Evolutionary conservation across 177 flowering plant species (phyloP), one percentile per base, ranked within the genome.

Genomic region (Vitis hybrid): DNA sequence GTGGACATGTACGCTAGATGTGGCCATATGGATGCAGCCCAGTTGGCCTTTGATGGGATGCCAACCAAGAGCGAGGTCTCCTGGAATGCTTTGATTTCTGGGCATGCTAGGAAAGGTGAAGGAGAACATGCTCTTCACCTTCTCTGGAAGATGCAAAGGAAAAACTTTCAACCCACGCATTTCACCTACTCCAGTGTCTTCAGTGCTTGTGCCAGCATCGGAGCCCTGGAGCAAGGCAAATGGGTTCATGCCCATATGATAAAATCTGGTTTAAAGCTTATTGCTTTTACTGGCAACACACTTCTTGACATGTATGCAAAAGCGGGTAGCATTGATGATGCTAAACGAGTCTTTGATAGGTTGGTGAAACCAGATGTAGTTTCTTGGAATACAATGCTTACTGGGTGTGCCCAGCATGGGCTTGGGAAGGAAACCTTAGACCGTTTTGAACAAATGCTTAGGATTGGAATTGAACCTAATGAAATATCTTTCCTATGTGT

Each of bases 31-130:
- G 70, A 74, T 52, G 91, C 83, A 55, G 92, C 90, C 7, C 75
- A 63, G 63, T 35, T 56, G 12, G 72, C 82, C 1, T 90, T 88
- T 76, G 80, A 78, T 69, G 74, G 69, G 59, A 62, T 88, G 74
- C 66, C 27, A 11, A 70, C 62, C 6, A 85, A 78, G 70, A 90
- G 85, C 71, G 92, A 84, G 68, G 94, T 88, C n/a, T 83, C 87
- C 58, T 90, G 90, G 90, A 90, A 88, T 82, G 90, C 92, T 68
- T 71, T 90, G 72, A 88, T 88, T 75, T 87, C 91, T 12, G 86
- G 85, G 21, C 73, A 84, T 82, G 91, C 91, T 4, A 83, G 90
- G 80, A 86, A 81, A 70, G 79, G 79, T 54, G 82, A 84, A 18
- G 88, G 80, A 56, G 88, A 83, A 52, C 52, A 74, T 27, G 88